Evolutionary conservation across 2,329 filamentous ascomycete species (phyloP), one percentile per base, ranked within the genome.

Genomic region (Verticillium dahliae): DNA sequence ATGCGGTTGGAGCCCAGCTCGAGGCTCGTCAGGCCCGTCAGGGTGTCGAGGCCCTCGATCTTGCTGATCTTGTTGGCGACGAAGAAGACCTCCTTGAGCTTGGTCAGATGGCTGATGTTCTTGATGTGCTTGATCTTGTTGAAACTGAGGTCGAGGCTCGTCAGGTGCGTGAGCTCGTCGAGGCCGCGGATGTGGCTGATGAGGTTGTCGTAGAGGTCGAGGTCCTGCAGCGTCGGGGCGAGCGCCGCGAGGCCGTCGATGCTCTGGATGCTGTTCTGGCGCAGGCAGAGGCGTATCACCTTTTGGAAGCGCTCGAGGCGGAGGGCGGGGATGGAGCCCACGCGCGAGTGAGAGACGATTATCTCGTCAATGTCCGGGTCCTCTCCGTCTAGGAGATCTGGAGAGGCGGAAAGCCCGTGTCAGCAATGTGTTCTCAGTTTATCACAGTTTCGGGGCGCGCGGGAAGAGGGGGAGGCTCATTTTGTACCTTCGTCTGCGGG

Each of bases 51-150:
- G 14, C 89, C 89, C 71, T 98, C 94, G 69, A 99, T 97, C 61
- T 81, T 87, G 67, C 84, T 84, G 72, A 99, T 96, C 75, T 95
- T 95, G 77, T 99, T 98, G 72, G 96, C 91, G 58, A 98, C 92
- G 68, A 99, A 90, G 74, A 90, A 99, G 3, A 99, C 74, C 67
- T 98, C 92, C 65, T 83, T 89, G 62, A 98, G 83, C 60, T 92
- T 83, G 27, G 79, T 88, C 62, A 99, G 79, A 69, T 94, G 90
- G 62, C 84, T 83, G 66, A 98, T 79, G 69, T 94, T 87, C 76
- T 96, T 97, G 79, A 99, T 96, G 76, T 97, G 93, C 75, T 97
- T 97, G 79, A 99, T 94, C 80, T 98, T 98, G 81, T 99, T 99
- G 85, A 97, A 99, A 74, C 91, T 96, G 59, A 99, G 82, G 73